Base-by-base conservation (phyloP, 2,329 filamentous ascomycete genomes). In the Epichloe amarillans region DNA sequence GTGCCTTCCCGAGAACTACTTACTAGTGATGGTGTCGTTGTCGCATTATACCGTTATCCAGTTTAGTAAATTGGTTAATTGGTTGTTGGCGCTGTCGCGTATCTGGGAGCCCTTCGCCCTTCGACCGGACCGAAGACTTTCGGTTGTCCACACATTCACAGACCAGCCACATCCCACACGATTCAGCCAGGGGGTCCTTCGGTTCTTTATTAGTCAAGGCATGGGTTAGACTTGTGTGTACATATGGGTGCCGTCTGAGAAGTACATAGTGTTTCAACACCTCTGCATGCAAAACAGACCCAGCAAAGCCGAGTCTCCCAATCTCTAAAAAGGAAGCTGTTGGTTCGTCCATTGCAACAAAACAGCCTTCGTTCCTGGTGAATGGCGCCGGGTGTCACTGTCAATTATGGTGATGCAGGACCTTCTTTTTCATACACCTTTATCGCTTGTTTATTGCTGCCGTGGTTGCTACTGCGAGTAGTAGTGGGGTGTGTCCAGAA, bases 61-160 rank as follows among this genome's bases (percentile, higher is more conserved):
- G 3, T 15, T 26, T 23, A 36, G 35, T 38, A 15, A 14, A 47
- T 38, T 39, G 21, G 45, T 47, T 10, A 14, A 47, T 38, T 39
- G 21, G 45, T 47, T 30, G 45, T 35, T 47, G 19, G 38, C 26
- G 35, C 21, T 36, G 21, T n/a, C n/a, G 46, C 38, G 11, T 39
- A 15, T 21, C 21, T n/a, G 6, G 26, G 11, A 26, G 19, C 15
- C 38, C 39, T 41, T n/a, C 4, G 15, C 15, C 38, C 39, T 41
- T n/a, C 4, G 15, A 41, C 37, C 6, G 36, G 19, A 33, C 54
- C 54, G 54, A 56, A 48, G 47, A 51, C 35, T 55, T 53, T 56
- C 54, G 54, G 51, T 51, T 47, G 51, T 43, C 8, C 19, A 21
- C 33, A 30, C 2, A 26, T 36, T 6, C n/a, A 15, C 12, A 35